A percentile compares a stretch with the other conserved stretches of the same genome.
phyloP scores from a whole-genome alignment of 2,329 filamentous ascomycete species.

The Leptographium radiaticola region DNA sequence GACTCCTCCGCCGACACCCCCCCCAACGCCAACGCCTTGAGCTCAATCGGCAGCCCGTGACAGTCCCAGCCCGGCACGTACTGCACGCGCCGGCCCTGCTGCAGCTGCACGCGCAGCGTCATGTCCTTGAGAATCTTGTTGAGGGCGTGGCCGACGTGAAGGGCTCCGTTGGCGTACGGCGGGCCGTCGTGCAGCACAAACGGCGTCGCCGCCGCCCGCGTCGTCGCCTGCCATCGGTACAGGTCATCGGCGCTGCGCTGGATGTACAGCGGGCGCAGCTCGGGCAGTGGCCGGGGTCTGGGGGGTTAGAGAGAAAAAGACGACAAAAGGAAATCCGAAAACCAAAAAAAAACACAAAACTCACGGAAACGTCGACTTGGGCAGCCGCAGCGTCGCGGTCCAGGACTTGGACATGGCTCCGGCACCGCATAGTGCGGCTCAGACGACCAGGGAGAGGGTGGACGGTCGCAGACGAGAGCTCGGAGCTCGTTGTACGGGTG shows the following conservation, averaged over 20 bases:
- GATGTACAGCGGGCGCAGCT: slow-evolving; percentile 46
- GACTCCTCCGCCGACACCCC: neutral
- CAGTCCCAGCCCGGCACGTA: slow-evolving; percentile 97
- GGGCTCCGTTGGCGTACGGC: slow-evolving; percentile 84
- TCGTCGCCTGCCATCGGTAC: slow-evolving; percentile 69
- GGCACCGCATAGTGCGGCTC: slow-evolving; percentile 3
- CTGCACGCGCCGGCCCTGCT: slow-evolving; percentile 60
- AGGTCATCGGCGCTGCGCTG: slow-evolving; percentile 72
- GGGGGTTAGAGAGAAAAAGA: neutral
- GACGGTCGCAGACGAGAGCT: too few species aligned
- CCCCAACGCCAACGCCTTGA: slow-evolving; percentile 66
- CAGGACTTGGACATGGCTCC: slow-evolving; percentile 43
- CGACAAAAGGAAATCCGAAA: neutral
- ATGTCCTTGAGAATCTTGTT: slow-evolving; percentile 98
- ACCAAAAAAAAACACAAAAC: slow-evolving; percentile 10
- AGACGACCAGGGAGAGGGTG: too few species aligned
- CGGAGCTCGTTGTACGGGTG: neutral
- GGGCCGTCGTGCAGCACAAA: slow-evolving; percentile 93
- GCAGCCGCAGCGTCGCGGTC: slow-evolving; percentile 63
- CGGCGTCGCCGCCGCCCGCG: slow-evolving; percentile 37
- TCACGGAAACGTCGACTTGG: slow-evolving; percentile 61
- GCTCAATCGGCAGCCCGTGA: slow-evolving; percentile 90
- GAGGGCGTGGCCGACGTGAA: slow-evolving; percentile 88
- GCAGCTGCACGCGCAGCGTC: slow-evolving; percentile 68
- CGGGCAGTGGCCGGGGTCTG: slow-evolving; percentile 39